Base-by-base conservation (phyloP, 805 yeast genomes). In the Cyberlindnera xishuangbannaensis region DNA sequence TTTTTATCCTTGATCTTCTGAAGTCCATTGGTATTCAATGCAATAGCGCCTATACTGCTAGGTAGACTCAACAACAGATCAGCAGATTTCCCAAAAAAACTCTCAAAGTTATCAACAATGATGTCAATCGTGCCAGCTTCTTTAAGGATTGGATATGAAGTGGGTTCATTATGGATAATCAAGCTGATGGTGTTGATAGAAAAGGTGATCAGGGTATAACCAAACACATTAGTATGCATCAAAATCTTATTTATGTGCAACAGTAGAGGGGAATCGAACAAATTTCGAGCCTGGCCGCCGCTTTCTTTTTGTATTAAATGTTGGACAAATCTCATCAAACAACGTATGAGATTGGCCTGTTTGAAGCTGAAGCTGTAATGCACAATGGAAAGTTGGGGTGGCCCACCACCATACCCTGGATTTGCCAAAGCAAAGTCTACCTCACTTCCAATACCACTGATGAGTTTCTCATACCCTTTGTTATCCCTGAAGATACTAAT, bases 101-200 rank as follows among this genome's bases (percentile, higher is more conserved):
- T 49, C 11, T 66, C 67, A 49, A 81, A 79, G 30, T 77, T 67
- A 9, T 69, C 67, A 31, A 87, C 55, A 23, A 87, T 67, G 3
- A 73, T 62, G 29, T 80, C 81, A 23, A 88, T 74, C 1, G 83
- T 74, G 1, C 75, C 73, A 0, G 94, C 80, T 53, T 88, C 97
- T 25, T 74, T 78, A 44, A 88, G 65, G 26, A 88, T 78, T 3
- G 82, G 69, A 49, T 71, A 88, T 4, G 95, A 84, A 1, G 96
- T 86, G 7, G 97, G 96, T 48, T 90, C 97, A 44, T 81, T 83
- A 52, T 88, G 90, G 18, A 88, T 76, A 39, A 86, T 83, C 10
- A 71, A 70, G 25, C 80, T 71, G 15, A 86, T 67, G 10, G 79
- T 71, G 40, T 76, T 79, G 23, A 88, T 54, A 0, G 83, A 69